Percentiles rank a stretch among this genome's conserved stretches.
phyloP scores from a whole-genome alignment of 257 asterid species.

The Solanum chilense region DNA sequence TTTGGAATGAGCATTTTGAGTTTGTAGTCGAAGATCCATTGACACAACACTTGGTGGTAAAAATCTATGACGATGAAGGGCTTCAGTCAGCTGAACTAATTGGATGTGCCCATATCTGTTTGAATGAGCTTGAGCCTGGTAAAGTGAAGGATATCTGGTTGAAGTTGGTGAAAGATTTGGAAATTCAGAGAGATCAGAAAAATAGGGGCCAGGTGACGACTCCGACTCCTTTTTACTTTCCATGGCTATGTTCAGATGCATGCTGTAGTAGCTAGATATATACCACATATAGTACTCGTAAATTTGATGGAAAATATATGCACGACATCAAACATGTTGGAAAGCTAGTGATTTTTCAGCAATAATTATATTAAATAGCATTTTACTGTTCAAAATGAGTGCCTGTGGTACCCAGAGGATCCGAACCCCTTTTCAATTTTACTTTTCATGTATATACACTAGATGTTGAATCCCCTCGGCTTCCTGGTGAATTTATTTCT shows the following conservation, averaged over 20 bases:
- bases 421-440: not conserved
- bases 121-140: slow-evolving; percentile 62
- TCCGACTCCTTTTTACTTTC: not conserved
- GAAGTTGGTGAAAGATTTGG: slow-evolving; percentile 77
- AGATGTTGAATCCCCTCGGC: not conserved
- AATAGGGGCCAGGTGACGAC: slow-evolving; percentile 68
- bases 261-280: not conserved
- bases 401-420: not conserved
- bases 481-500: not conserved
- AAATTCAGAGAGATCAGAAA: slow-evolving; percentile 65
- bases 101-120: slow-evolving; percentile 55
- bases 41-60: slow-evolving; percentile 70
- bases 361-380: not conserved
- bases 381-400: not conserved
- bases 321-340: not conserved
- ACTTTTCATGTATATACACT: not conserved
- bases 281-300: not conserved
- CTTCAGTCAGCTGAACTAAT: slow-evolving; percentile 71
- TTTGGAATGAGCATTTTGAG: slow-evolving; percentile 92
- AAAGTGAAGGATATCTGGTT: slow-evolving; percentile 83
- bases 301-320: not conserved
- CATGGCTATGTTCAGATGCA: not conserved
- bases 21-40: slow-evolving; percentile 71
- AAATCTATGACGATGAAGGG: slow-evolving; percentile 85
- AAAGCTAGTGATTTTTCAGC: not conserved